Conservation (phyloP, 2,329 filamentous ascomycete species). For the Fusarium gaditjirri region DNA sequence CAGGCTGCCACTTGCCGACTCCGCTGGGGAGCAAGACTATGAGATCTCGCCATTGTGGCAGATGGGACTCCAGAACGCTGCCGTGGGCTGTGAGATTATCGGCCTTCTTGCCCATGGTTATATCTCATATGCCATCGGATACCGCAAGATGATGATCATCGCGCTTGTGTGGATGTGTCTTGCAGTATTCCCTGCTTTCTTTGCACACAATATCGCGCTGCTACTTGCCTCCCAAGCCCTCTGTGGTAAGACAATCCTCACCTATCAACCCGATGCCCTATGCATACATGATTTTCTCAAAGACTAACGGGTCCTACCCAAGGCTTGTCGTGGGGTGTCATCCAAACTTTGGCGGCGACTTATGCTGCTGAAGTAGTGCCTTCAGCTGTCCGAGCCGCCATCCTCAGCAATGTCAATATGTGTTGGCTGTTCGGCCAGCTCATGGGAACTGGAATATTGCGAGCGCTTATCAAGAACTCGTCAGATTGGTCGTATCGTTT, state of each 20-base stretch:
- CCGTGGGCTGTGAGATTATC: slow-evolving; percentile 31
- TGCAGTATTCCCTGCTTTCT: slow-evolving; percentile 52
- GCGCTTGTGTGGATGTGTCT: slow-evolving; percentile 47
- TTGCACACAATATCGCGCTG: slow-evolving; percentile 45
- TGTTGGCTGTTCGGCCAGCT: slow-evolving; percentile 55
- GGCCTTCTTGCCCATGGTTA: slow-evolving; percentile 54
- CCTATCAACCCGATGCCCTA: accelerated
- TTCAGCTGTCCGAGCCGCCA: slow-evolving; percentile 44
- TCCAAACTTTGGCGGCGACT: slow-evolving; percentile 50
- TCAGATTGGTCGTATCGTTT: slow-evolving; percentile 17
- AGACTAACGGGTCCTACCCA: not conserved
- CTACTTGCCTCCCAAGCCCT: slow-evolving; percentile 49
- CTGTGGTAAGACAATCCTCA: not conserved
- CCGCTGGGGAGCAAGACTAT: slow-evolving; percentile 1
- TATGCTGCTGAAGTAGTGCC: slow-evolving; percentile 53
- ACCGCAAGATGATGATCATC: slow-evolving; percentile 52
- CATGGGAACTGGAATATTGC: slow-evolving; percentile 46
- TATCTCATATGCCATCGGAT: slow-evolving; percentile 50
- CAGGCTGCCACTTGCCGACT: not conserved
- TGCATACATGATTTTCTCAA: accelerated
- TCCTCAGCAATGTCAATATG: slow-evolving; percentile 53
- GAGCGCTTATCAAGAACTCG: not conserved
- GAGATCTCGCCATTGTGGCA: not conserved
- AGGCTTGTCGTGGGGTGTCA: slow-evolving; percentile 45
- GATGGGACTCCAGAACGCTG: not conserved